Evolutionary conservation across 805 yeast species (phyloP).

Genomic region (Kluyveromyces siamensis): DNA sequence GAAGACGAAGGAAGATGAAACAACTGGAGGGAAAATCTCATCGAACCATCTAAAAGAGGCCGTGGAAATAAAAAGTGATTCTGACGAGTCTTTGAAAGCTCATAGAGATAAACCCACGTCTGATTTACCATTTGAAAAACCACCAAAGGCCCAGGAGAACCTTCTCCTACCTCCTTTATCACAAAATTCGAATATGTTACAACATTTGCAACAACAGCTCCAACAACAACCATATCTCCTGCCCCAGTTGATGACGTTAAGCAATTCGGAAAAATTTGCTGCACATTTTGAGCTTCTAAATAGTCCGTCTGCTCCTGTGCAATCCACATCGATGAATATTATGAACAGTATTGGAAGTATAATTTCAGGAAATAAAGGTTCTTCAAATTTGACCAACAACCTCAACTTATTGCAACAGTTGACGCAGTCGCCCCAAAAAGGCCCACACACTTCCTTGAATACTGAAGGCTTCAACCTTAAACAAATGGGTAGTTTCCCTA

Average conservation of each 20-base stretch:
- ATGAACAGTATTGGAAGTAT: slow-evolving; percentile 22
- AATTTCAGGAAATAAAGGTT: slow-evolving; percentile 15
- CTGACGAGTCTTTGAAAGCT: not conserved
- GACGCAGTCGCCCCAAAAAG: slow-evolving; percentile 13
- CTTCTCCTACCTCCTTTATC: slow-evolving; percentile 20
- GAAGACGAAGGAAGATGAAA: slow-evolving; percentile 10
- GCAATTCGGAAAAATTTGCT: slow-evolving; percentile 21
- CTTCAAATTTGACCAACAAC: slow-evolving; percentile 6
- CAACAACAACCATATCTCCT: slow-evolving; percentile 20
- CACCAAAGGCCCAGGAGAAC: slow-evolving; percentile 9
- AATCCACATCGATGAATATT: slow-evolving; percentile 18
- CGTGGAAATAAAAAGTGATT: not conserved
- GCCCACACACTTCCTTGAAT: slow-evolving; percentile 7
- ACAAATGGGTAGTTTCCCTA: slow-evolving; percentile 20
- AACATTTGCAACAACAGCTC: slow-evolving; percentile 16
- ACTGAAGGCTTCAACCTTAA: slow-evolving; percentile 9
- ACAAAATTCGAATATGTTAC: slow-evolving; percentile 13
- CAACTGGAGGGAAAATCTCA: not conserved
- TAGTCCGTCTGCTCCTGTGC: slow-evolving; percentile 10
- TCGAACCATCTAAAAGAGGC: not conserved
- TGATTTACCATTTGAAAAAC: not conserved
- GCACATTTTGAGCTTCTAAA: slow-evolving; percentile 13
- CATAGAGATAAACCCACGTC: not conserved
- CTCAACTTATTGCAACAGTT: slow-evolving; percentile 10
- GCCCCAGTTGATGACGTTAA: slow-evolving; percentile 24